Conservation (phyloP, 768 basidiomycete species). For the Lenzites betulinus region DNA sequence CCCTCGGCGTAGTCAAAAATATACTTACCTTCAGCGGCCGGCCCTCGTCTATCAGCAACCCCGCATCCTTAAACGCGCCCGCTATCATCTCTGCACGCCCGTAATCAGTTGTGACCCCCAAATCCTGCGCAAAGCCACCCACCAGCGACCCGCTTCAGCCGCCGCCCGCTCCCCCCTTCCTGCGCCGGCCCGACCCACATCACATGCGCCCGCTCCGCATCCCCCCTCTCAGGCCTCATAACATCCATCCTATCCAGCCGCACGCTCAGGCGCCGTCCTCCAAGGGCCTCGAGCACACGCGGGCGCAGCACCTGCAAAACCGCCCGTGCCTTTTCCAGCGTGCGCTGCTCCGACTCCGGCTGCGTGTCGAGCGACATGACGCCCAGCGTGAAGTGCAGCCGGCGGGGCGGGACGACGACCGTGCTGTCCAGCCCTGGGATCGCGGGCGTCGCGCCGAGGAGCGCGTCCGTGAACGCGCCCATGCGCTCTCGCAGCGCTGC, state of each 20-base stretch:
- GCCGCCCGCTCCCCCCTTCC: constrained; percentile 33
- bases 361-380: constrained; percentile 58
- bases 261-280: constrained; percentile 35
- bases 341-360: background rate
- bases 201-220: constrained; percentile 50
- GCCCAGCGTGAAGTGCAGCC: constrained; percentile 76
- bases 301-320: constrained; percentile 32
- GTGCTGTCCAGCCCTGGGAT: constrained; percentile 58
- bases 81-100: constrained; percentile 34
- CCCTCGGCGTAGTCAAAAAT: too few relatives aligned
- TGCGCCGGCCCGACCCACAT: constrained; percentile 54
- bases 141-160: constrained; percentile 40
- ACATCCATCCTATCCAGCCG: constrained; percentile 53
- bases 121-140: too few relatives aligned
- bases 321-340: constrained; percentile 28
- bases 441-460: constrained; percentile 33
- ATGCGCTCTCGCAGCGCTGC: constrained; percentile 31
- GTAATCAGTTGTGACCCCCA: too few relatives aligned
- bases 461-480: constrained; percentile 30
- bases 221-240: constrained; percentile 43
- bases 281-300: constrained; percentile 46
- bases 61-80: constrained; percentile 33
- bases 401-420: constrained; percentile 54
- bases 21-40: constrained; percentile 38
- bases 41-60: constrained; percentile 34